These are phyloP conservation scores for Meripilus lineatus DNA, from an alignment of 1,284 basidiomycete species.

Conservation along the genomic window DNA sequence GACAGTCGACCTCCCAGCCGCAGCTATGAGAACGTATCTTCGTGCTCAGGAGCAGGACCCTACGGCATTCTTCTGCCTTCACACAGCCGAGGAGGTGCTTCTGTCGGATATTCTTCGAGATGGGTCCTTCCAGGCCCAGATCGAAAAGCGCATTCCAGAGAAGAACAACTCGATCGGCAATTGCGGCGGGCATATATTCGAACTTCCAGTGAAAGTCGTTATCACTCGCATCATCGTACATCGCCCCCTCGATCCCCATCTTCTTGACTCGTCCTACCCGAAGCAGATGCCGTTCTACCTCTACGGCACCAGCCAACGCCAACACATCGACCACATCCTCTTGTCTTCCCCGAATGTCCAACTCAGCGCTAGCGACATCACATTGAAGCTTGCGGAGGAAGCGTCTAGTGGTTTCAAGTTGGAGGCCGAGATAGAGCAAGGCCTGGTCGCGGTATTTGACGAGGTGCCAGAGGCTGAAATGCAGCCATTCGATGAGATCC, in stretches of 20 bases:
- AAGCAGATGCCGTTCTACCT: constrained; percentile 37
- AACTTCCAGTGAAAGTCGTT: constrained; percentile 15
- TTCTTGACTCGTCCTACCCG: constrained; percentile 28
- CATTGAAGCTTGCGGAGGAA: too few species aligned
- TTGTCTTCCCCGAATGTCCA: constrained; percentile 36
- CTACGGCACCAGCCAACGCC: constrained; percentile 29
- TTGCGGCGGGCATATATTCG: too few species aligned
- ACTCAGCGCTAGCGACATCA: constrained; percentile 28
- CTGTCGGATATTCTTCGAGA: not conserved
- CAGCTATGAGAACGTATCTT: constrained; percentile 18
- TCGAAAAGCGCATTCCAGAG: not conserved
- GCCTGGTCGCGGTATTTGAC: constrained; percentile 21
- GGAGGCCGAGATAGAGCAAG: constrained; percentile 16
- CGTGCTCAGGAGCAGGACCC: constrained; percentile 14
- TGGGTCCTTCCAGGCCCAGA: constrained; percentile 1
- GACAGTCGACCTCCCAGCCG: constrained; percentile 21
- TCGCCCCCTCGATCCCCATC: constrained; percentile 16
- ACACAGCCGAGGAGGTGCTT: constrained; percentile 1
- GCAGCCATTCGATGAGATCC: constrained; percentile 24
- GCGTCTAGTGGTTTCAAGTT: constrained; percentile 11
- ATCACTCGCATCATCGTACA: constrained; percentile 31
- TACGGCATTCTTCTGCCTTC: constrained; percentile 10
- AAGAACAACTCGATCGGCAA: too few species aligned
- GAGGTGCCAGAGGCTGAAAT: constrained; percentile 23
- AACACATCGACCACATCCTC: constrained; percentile 37